Evolutionary conservation across 768 basidiomycete genomes (phyloP).

Genomic region (Cystofilobasidium capitatum): DNA sequence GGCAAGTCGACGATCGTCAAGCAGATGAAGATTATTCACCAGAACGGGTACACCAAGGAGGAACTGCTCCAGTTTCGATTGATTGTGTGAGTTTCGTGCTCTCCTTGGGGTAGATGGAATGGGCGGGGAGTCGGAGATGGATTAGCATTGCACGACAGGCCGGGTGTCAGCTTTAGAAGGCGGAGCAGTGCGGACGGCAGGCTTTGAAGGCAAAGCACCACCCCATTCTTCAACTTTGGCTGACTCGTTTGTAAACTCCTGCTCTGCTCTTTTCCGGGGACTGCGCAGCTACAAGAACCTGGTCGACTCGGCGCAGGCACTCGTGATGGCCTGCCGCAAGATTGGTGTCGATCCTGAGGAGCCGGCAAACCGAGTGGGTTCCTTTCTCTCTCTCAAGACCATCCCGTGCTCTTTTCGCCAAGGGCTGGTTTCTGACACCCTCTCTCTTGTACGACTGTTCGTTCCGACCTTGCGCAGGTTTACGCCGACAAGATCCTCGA

Average conservation of each 20-base stretch:
- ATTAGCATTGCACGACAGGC: too few relatives aligned
- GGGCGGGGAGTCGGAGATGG: background rate
- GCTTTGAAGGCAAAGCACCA: too few relatives aligned
- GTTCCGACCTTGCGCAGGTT: slow-evolving; percentile 28
- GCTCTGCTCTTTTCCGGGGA: background rate
- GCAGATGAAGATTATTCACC: slow-evolving; percentile 98
- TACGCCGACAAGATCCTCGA: slow-evolving; percentile 44
- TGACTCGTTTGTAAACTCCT: too few relatives aligned
- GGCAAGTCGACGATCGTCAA: slow-evolving; percentile 95
- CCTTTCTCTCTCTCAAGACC: background rate
- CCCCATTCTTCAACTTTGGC: too few relatives aligned
- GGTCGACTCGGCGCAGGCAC: slow-evolving; percentile 75
- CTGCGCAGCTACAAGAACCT: slow-evolving; percentile 46
- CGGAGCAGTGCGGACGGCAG: too few relatives aligned
- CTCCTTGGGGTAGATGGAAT: background rate
- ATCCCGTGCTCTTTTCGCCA: background rate
- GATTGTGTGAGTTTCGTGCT: slow-evolving; percentile 50
- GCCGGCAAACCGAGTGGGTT: slow-evolving; percentile 50
- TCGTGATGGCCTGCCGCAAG: slow-evolving; percentile 77
- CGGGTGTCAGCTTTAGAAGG: too few relatives aligned
- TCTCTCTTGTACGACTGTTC: background rate
- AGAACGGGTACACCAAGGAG: slow-evolving; percentile 70
- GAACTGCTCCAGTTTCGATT: slow-evolving; percentile 69
- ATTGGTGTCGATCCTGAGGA: slow-evolving; percentile 67
- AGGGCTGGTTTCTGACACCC: background rate